Conservation (phyloP, 75 land plant species). For the Pinus tabuliformis region DNA sequence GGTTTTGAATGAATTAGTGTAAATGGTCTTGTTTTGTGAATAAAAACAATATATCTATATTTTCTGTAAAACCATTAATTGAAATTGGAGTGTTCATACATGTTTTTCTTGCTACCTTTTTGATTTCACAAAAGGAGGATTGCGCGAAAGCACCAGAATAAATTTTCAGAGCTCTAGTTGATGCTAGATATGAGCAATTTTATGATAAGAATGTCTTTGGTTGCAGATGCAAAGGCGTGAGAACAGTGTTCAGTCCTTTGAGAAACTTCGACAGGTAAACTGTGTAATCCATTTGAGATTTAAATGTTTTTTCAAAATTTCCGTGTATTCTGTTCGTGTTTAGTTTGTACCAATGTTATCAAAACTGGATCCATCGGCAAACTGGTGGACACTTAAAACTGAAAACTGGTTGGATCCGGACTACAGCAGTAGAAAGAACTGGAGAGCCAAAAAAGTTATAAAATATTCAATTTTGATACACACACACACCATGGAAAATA, state of each 20-base stretch:
- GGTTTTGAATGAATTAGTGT: not conserved
- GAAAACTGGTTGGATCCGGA: no score
- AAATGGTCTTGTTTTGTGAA: not conserved
- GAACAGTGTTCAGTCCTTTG: constrained; percentile 96
- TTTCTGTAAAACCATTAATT: not conserved
- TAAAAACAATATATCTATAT: not conserved
- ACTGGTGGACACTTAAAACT: no score
- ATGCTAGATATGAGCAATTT: not conserved
- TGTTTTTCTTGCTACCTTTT: not conserved
- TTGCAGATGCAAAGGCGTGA: constrained; percentile 96
- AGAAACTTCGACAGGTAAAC: constrained; percentile 93
- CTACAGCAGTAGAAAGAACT: no score
- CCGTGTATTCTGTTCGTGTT: no score
- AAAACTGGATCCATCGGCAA: no score
- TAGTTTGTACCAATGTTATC: no score
- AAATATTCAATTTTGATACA: no score
- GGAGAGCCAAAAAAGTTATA: no score
- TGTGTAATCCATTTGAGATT: no score
- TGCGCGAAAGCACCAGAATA: not conserved
- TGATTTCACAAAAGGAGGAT: not conserved
- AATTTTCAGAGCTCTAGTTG: not conserved
- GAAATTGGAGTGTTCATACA: not conserved
- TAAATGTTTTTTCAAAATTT: no score
- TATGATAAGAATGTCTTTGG: constrained; percentile 1
- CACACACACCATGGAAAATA: no score